Percentiles rank a stretch among this genome's conserved stretches.
These are phyloP conservation scores for Cladosporium sp. DNA, from an alignment of 2,329 filamentous ascomycete species.

Conservation along the genomic window DNA sequence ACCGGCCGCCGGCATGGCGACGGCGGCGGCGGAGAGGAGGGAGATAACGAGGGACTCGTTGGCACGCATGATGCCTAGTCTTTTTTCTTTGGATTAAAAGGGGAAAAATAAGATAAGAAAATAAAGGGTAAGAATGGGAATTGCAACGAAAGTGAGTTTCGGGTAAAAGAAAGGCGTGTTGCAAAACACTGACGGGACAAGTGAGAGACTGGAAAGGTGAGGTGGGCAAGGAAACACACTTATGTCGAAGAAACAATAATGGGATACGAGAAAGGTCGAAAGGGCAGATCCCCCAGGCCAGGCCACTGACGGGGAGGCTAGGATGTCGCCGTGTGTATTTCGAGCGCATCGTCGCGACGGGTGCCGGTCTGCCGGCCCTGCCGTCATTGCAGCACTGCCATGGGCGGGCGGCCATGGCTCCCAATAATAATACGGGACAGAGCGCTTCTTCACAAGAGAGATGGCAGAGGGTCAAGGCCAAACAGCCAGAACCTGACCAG, in stretches of 20 bases:
- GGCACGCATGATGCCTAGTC: constrained; percentile 6
- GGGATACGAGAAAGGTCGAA: not conserved
- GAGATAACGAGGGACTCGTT: constrained; percentile 11
- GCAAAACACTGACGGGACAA: not conserved
- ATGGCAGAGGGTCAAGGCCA: no score
- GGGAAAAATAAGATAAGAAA: constrained; percentile 1
- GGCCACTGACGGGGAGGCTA: not conserved
- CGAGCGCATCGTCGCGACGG: not conserved
- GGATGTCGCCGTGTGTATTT: constrained; percentile 10
- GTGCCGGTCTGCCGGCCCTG: no score
- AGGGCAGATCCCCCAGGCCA: not conserved
- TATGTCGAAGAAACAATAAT: constrained; percentile 1
- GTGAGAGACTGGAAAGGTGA: not conserved
- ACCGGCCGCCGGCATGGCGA: not conserved
- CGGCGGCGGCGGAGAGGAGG: constrained; percentile 10
- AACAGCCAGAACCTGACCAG: no score
- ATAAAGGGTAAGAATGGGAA: not conserved
- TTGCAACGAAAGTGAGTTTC: constrained; percentile 4
- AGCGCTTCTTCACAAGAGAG: no score
- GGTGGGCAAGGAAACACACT: constrained; percentile 3
- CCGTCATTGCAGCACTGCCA: no score
- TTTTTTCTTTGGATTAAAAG: not conserved
- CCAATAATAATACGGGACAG: no score
- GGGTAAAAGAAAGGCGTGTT: constrained; percentile 1
- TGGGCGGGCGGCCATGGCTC: no score